Base-by-base conservation (phyloP, 306 rosid genomes). In the Biancaea sappan region DNA sequence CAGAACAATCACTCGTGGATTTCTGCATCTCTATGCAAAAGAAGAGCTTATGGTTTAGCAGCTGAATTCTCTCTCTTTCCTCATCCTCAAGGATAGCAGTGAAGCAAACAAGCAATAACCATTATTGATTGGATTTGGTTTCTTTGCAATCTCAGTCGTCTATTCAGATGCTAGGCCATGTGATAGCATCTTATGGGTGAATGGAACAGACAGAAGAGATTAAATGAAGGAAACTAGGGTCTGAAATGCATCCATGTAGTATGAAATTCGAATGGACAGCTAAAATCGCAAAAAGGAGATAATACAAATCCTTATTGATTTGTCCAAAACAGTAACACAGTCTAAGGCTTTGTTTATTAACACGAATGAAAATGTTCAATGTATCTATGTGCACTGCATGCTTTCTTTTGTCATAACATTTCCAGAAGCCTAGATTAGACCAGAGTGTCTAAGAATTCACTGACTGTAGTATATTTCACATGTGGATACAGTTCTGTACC, bases 401-500 rank as follows among this genome's bases (percentile, higher is more conserved):
- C 25, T 62, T 46, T 9, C 5, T 57, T 21, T 47, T 2, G 40
- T 38, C 48, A 32, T 22, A 15, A 37, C 15, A 44, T 60, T 31
- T 43, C 24, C 51, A 28, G 43, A 37, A 65, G 38, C 50, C 28
- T 16, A 18, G 67, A 31, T 77, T 81, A 87, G 80, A 86, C 34
- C 2, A 83, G 68, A 34, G 93, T 87, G 77, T 84, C 92, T 41
- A 88, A 64, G 80, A 81, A 85, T 77, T 87, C 89, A 56, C 85
- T 84, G 57, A 93, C 41, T 46, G 98, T 88, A 6, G 89, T 83
- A 58, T 85, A 84, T 61, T 80, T 86, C 81, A 86, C 77, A 11
- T 86, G 79, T 29, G 96, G 95, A 69, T 87, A 88, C 35, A 90
- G 83, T 76, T 87, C 81, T 10, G 87, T 76, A 16, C 95, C 98